Conservation (phyloP, 345 rosid species). For the Eucalyptus sp. region DNA sequence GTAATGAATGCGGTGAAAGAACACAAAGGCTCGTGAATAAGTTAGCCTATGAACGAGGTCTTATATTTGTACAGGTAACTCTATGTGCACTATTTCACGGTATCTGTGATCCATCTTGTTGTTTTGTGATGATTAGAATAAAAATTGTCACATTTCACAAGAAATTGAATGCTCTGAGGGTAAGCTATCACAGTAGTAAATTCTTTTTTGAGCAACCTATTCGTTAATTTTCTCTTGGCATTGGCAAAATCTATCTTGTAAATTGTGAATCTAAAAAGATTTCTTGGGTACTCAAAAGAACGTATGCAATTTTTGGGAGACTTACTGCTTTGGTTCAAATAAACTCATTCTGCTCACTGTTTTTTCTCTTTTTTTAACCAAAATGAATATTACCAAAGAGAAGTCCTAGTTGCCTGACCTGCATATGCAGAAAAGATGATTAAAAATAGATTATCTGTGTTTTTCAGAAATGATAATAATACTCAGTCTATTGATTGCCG, state of each 20-base stretch:
- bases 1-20: slow-evolving; percentile 69
- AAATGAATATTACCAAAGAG: not conserved
- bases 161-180: not conserved
- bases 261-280: not conserved
- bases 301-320: not conserved
- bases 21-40: slow-evolving; percentile 74
- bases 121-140: not conserved
- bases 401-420: not conserved
- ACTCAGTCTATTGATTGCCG: not conserved
- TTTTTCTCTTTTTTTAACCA: not conserved
- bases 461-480: not conserved
- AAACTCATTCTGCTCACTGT: not conserved
- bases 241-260: not conserved
- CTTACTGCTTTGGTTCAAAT: not conserved
- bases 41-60: slow-evolving; percentile 73
- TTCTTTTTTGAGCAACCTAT: not conserved
- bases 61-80: slow-evolving; percentile 69
- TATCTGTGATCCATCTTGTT: not conserved
- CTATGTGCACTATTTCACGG: not conserved
- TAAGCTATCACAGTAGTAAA: not conserved
- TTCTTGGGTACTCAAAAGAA: not conserved
- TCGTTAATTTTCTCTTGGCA: not conserved
- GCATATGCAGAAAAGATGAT: not conserved
- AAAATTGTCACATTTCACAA: not conserved
- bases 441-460: not conserved